Conservation (phyloP, 1,284 basidiomycete genomes). For the Thelephora terrestris region DNA sequence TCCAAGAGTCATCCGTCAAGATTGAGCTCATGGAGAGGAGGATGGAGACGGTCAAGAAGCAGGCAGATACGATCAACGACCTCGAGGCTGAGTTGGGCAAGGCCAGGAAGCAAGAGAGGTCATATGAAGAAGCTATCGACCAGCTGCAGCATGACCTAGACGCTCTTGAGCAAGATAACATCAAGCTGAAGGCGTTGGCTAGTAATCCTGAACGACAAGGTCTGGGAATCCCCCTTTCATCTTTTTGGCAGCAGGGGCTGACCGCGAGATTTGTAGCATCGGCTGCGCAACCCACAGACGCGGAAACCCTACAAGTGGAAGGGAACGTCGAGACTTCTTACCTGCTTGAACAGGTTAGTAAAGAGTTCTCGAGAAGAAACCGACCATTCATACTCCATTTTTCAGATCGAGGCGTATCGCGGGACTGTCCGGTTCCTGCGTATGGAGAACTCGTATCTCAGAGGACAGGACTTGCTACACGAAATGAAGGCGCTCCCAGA, state of each 20-base stretch:
- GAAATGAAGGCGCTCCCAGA: slow-evolving; percentile 70
- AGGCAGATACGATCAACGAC: slow-evolving; percentile 74
- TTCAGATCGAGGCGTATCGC: slow-evolving; percentile 81
- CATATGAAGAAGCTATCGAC: slow-evolving; percentile 89
- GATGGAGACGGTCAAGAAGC: slow-evolving; percentile 83
- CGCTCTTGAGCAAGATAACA: slow-evolving; percentile 78
- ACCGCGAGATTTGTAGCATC: slow-evolving; percentile 22
- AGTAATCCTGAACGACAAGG: slow-evolving; percentile 58
- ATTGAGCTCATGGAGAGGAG: slow-evolving; percentile 91
- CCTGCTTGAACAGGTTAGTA: slow-evolving; percentile 69
- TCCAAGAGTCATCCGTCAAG: slow-evolving; percentile 87
- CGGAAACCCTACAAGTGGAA: slow-evolving; percentile 57
- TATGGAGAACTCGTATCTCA: slow-evolving; percentile 87
- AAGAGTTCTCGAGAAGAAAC: neutral
- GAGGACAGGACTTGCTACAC: slow-evolving; percentile 77
- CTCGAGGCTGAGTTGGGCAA: slow-evolving; percentile 77
- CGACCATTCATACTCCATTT: slow-evolving; percentile 1
- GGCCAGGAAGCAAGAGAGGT: slow-evolving; percentile 76
- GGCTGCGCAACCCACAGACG: slow-evolving; percentile 42
- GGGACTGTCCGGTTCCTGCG: slow-evolving; percentile 85
- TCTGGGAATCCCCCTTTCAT: slow-evolving; percentile 21
- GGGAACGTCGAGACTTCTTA: slow-evolving; percentile 78
- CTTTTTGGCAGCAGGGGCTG: slow-evolving; percentile 8
- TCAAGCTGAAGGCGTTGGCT: slow-evolving; percentile 62
- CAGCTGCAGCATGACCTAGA: slow-evolving; percentile 88